Base-by-base conservation (phyloP, 2,329 filamentous ascomycete genomes). In the Neoascochyta sp. region DNA sequence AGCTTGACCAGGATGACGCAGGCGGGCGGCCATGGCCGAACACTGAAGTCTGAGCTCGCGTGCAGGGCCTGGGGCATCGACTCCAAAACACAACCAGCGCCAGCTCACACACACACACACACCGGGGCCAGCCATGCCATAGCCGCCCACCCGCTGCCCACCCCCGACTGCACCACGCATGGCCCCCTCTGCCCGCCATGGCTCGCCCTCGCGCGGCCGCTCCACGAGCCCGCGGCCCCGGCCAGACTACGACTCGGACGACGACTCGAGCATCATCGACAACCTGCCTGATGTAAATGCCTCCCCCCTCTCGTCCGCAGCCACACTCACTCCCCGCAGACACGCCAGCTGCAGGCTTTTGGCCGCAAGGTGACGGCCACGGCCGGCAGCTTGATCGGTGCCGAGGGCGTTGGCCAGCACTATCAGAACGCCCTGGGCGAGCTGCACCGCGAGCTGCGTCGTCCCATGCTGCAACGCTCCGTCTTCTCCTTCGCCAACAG, bases 341-440 rank as follows among this genome's bases (percentile, higher is more conserved):
- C 86, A 32, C 83, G 87, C 52, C 86, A 92, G 45, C 71, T 96
- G 51, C 89, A 95, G 68, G 85, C 86, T 32, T 95, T 98, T 65
- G 80, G 88, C 47, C 81, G 90, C 58, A 98, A 95, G 67, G 88
- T 96, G 42, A 92, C 89, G 16, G 87, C 87, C 16, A 96, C 92
- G 12, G 92, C 92, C 34, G 86, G 80, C 54, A 88, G 94, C 63
- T 74, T 98, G 47, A 94, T 96, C 54, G 82, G 58, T 37, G 66
- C 64, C 63, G 73, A 60, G 49, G 70, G 54, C 52, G 73, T 66
- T 59, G 73, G 60, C 55, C 64, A 71, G 36, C 83, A 88, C 64
- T 96, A 95, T 65, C 82, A 92, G 57, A 80, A 74, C 65, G 90
- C 92, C 43, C 83, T 98, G 74, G 81, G 76, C 54, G 86, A 92